Conservation (phyloP, 805 yeast species). For the Debaryomyces hansenii region DNA sequence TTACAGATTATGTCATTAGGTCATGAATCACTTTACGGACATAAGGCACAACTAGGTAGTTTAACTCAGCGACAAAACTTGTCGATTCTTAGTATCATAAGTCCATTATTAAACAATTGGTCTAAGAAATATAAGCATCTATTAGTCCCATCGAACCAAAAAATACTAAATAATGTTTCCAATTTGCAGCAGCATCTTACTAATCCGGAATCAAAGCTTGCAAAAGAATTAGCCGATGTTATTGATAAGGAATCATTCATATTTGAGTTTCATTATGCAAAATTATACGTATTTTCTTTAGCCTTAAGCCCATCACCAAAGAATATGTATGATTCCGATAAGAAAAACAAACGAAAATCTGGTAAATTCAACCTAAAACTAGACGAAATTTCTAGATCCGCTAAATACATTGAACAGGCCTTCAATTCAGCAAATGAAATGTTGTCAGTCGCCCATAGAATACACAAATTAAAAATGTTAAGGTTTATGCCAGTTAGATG, state of each 20-base stretch:
- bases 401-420: conserved; percentile 79
- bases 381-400: conserved; percentile 70
- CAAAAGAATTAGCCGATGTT: conserved; percentile 37
- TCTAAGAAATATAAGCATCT: conserved; percentile 58
- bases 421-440: conserved; percentile 82
- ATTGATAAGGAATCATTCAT: conserved; percentile 71
- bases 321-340: conserved; percentile 10
- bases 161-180: conserved; percentile 28
- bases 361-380: conserved; percentile 43
- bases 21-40: conserved; percentile 78
- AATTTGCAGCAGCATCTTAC: conserved; percentile 21
- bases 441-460: conserved; percentile 65
- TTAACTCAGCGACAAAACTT: conserved; percentile 64
- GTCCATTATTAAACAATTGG: conserved; percentile 83
- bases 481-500: conserved; percentile 89
- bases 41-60: conserved; percentile 52
- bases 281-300: conserved; percentile 78
- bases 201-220: conserved; percentile 33
- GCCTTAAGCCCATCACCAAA: conserved; percentile 56
- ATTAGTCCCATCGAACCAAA: conserved; percentile 49
- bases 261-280: conserved; percentile 83
- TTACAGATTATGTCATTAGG: conserved; percentile 78
- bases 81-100: conserved; percentile 66
- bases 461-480: conserved; percentile 62
- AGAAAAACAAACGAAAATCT: conserved; percentile 13